Conservation (phyloP, 345 rosid genomes). For the Citrus inodora region DNA sequence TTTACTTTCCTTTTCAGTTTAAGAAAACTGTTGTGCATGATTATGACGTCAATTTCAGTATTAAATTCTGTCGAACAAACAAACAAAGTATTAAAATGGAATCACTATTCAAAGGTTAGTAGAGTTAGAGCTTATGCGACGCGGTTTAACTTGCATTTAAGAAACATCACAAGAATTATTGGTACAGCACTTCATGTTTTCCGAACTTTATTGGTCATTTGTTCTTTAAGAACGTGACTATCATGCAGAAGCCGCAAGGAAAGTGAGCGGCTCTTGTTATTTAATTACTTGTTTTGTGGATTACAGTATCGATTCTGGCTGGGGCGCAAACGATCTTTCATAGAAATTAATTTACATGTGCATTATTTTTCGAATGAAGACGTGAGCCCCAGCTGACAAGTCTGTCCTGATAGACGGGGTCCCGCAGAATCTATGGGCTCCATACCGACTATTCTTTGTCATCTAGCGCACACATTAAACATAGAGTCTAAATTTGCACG, state of each 20-base stretch:
- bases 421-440: conserved; percentile 31
- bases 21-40: not conserved
- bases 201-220: not conserved
- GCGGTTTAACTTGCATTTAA: not conserved
- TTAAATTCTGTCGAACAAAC: not conserved
- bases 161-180: not conserved
- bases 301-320: too few species aligned
- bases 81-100: not conserved
- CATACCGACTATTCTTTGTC: conserved; percentile 1
- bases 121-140: not conserved
- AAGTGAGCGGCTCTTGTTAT: too few species aligned
- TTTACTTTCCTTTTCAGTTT: not conserved
- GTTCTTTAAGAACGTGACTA: not conserved
- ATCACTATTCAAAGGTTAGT: not conserved
- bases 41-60: not conserved
- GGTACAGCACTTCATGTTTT: not conserved
- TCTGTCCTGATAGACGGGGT: conserved; percentile 10
- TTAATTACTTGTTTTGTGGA: too few species aligned
- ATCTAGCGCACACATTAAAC: conserved; percentile 15
- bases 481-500: not conserved
- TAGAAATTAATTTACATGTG: not conserved
- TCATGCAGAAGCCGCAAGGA: too few species aligned
- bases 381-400: not conserved
- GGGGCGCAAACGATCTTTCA: not conserved
- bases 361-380: not conserved